Conservation (phyloP, 2,329 filamentous ascomycete species). For the Phoma sp. region DNA sequence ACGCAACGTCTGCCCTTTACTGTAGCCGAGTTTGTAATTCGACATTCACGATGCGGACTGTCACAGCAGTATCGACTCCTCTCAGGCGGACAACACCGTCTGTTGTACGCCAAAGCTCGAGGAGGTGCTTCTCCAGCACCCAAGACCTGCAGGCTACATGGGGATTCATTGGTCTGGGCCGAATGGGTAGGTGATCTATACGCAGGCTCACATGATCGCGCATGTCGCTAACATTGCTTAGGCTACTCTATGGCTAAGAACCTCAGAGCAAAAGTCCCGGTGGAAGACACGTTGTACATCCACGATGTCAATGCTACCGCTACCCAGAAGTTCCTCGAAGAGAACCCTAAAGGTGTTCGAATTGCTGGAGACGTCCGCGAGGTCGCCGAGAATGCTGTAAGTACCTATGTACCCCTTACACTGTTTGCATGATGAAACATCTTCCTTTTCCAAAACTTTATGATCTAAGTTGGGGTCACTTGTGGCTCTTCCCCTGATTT, state of each 20-base stretch:
- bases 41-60: conserved; percentile 36
- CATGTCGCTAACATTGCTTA: conserved; percentile 41
- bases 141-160: conserved; percentile 52
- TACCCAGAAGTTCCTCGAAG: conserved; percentile 63
- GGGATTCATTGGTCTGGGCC: conserved; percentile 59
- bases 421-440: conserved; percentile 56
- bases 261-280: conserved; percentile 68
- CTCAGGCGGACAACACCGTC: conserved; percentile 29
- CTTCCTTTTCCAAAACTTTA: conserved; percentile 56
- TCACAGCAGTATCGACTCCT: conserved; percentile 37
- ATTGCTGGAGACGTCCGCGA: conserved; percentile 65
- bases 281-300: conserved; percentile 66
- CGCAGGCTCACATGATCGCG: conserved; percentile 27
- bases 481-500: conserved; percentile 67
- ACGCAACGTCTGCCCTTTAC: conserved; percentile 20
- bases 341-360: conserved; percentile 59
- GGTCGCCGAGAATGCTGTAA: conserved; percentile 70
- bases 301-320: conserved; percentile 69
- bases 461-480: conserved; percentile 77
- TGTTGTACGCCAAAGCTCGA: conserved; percentile 28
- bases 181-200: conserved; percentile 52
- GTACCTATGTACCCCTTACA: conserved; percentile 36
- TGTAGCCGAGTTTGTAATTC: conserved; percentile 20
- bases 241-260: conserved; percentile 77
- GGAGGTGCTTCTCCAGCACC: conserved; percentile 53